Evolutionary conservation across 1,284 basidiomycete genomes (phyloP).

Genomic region (Leccinum insigne): DNA sequence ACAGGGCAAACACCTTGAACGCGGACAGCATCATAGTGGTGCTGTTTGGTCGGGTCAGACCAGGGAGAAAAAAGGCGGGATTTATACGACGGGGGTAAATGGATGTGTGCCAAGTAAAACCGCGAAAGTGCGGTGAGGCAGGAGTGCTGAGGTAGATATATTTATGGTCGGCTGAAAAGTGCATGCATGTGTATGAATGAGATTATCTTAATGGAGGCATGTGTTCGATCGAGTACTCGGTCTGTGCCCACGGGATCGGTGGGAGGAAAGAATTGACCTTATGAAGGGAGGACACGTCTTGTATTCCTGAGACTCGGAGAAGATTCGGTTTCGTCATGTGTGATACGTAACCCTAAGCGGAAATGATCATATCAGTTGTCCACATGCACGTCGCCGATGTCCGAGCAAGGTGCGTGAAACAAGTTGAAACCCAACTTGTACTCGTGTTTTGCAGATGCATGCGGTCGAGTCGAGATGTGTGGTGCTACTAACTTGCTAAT

Average conservation of each 20-base stretch:
- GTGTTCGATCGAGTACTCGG: background rate
- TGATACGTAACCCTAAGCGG: background rate
- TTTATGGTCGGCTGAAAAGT: background rate
- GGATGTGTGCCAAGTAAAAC: background rate
- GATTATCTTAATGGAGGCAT: background rate
- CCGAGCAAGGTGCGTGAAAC: background rate
- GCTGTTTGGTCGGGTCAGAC: background rate
- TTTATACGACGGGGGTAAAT: constrained; percentile 4
- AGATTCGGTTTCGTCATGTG: background rate
- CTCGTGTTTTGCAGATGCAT: background rate
- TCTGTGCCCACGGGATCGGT: background rate
- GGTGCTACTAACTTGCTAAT: no score
- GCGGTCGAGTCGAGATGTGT: background rate
- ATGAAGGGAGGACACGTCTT: background rate
- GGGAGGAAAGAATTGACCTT: background rate
- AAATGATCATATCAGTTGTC: background rate
- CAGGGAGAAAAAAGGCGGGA: background rate
- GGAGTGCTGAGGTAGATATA: background rate
- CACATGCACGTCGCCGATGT: background rate
- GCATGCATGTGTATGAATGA: background rate
- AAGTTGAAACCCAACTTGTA: background rate
- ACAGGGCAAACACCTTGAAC: constrained; percentile 11
- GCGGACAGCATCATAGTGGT: constrained; percentile 15
- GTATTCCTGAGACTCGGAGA: background rate
- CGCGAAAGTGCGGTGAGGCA: background rate